Evolutionary conservation across 768 basidiomycete species (phyloP).

Genomic region (Kwoniella newhampshirensis): DNA sequence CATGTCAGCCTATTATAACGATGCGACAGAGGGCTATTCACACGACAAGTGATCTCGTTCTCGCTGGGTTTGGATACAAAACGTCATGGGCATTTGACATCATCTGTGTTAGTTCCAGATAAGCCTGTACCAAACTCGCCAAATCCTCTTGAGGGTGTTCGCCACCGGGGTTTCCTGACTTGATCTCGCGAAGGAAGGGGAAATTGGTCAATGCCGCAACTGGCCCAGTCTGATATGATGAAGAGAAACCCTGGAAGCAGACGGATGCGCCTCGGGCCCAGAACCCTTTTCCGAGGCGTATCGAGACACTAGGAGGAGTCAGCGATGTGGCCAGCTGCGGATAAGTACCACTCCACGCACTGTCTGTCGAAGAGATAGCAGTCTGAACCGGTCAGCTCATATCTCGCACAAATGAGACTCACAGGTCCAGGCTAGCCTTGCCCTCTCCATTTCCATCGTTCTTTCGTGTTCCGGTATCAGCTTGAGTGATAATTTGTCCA

Average conservation of each 20-base stretch:
- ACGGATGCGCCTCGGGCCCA: slow-evolving; percentile 49
- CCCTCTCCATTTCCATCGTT: slow-evolving; percentile 40
- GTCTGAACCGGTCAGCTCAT: slow-evolving; percentile 21
- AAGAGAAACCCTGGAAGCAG: slow-evolving; percentile 50
- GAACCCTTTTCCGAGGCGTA: slow-evolving; percentile 48
- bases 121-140: slow-evolving; percentile 39
- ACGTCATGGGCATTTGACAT: slow-evolving; percentile 50
- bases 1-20: too few species aligned
- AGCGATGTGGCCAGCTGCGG: background rate
- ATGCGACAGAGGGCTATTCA: slow-evolving; percentile 14
- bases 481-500: slow-evolving; percentile 44
- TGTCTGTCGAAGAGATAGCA: slow-evolving; percentile 52
- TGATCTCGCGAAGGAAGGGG: slow-evolving; percentile 39
- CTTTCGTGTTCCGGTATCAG: slow-evolving; percentile 34
- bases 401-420: slow-evolving; percentile 16
- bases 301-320: slow-evolving; percentile 38
- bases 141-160: slow-evolving; percentile 40
- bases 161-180: background rate
- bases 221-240: slow-evolving; percentile 46
- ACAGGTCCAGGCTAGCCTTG: slow-evolving; percentile 50
- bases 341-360: slow-evolving; percentile 13
- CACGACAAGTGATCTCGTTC: slow-evolving; percentile 41
- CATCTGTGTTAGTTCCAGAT: slow-evolving; percentile 49
- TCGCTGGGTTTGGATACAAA: slow-evolving; percentile 45
- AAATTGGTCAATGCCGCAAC: slow-evolving; percentile 43